Evolutionary conservation across 495 filamentous ascomycete species (phyloP), one percentile per base, ranked within the genome.

Genomic region (Bacidia gigantensis): DNA sequence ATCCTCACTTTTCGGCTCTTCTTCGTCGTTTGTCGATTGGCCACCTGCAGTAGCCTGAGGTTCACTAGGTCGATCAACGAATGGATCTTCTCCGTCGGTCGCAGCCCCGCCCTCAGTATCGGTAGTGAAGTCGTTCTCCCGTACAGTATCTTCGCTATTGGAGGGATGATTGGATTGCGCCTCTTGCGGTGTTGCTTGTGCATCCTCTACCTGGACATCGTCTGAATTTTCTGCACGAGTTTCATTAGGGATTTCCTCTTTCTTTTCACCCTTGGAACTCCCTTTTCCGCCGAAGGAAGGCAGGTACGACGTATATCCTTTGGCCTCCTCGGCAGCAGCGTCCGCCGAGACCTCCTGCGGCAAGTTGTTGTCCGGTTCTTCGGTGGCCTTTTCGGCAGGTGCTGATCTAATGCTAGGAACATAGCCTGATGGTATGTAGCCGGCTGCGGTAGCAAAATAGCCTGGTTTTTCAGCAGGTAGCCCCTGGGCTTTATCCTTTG

Each of bases 361-460:
- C 7, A 22, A 5, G 20, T n/a, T 18, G 9, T n/a, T 22, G 25
- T 26, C 12, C 20, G 26, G 3, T 44, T 29, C 42, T 22, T 18
- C 14, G 26, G 46, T 26, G 7, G 44, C 39, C 17, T 51, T 50
- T 23, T 32, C 24, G 21, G n/a, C 39, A 14, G 44, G 21, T 14
- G 46, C 18, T 2, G 39, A 3, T 14, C 56, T 11, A 18, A 59
- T 47, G n/a, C 53, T 46, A 17, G 56, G 56, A 12, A 59, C 51
- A 12, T 58, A 58, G 18, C 42, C 39, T 3, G 52, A 55, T 18
- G 56, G 56, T 14, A 58, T 58, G 11, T 59, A 59, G 18, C 56
- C 56, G 24, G 56, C 56, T 43, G 56, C 56, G 11, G 49, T 59
- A 0, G 56, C 26, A 9, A 59, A 25, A 29, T 59, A 59, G 2